These are phyloP conservation scores for Phaeosphaeria sp. DNA, from an alignment of 2,329 filamentous ascomycete genomes.

Conservation along the genomic window DNA sequence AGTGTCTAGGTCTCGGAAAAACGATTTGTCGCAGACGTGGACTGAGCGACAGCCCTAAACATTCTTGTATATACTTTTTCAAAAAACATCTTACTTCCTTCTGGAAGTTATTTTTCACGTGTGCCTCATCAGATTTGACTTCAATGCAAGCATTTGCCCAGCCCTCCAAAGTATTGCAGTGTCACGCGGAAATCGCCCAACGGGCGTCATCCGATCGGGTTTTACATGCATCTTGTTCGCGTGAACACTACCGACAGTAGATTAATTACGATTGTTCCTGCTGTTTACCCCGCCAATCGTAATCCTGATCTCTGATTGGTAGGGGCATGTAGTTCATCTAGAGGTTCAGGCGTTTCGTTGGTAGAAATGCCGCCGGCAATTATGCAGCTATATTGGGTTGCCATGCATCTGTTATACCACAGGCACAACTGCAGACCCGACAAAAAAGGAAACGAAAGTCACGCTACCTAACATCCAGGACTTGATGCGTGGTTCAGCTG, in stretches of 20 bases:
- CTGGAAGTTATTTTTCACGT: too few relatives aligned
- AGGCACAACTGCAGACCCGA: neutral
- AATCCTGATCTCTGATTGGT: too few relatives aligned
- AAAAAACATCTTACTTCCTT: neutral
- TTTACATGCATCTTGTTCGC: neutral
- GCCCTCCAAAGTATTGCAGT: neutral
- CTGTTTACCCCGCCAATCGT: neutral
- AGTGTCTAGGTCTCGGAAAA: too few relatives aligned
- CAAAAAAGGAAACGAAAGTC: too few relatives aligned
- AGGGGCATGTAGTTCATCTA: too few relatives aligned
- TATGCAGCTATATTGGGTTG: neutral
- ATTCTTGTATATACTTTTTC: neutral
- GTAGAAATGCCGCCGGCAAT: neutral
- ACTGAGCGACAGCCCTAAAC: neutral
- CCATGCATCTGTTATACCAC: neutral
- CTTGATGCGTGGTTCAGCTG: neutral
- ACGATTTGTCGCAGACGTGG: neutral
- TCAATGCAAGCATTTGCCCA: neutral
- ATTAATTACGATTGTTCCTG: neutral
- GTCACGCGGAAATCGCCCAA: neutral
- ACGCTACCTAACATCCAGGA: too few relatives aligned
- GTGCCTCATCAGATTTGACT: neutral
- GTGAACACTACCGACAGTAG: neutral
- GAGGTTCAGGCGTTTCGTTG: neutral
- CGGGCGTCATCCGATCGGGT: neutral